Evolutionary conservation across 2,329 filamentous ascomycete species (phyloP), one percentile per base, ranked within the genome.

Genomic region (Didymella pomorum): DNA sequence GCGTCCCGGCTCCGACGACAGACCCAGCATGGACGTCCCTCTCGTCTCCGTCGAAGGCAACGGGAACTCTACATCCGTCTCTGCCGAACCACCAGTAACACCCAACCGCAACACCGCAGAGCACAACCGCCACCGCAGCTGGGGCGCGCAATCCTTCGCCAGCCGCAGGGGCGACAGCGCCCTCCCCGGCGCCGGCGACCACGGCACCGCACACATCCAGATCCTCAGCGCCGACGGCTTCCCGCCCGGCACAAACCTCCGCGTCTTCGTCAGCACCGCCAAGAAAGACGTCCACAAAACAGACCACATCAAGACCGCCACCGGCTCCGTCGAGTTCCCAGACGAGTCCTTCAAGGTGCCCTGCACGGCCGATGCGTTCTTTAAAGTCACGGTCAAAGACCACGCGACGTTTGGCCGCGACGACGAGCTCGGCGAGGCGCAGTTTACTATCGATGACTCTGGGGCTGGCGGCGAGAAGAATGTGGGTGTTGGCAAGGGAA

Each of bases 401-500:
- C 92, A 97, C 71, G 87, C 90, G 70, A 91, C 88, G 0, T 94
- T 98, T 71, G 90, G 91, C 50, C 89, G 87, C 57, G 92, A 96
- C 73, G 89, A 93, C 55, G 86, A 89, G 58, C 84, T 99, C 0
- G 95, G 95, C 52, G 93, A 98, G 71, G 86, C 86, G 5, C 75
- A 90, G n/a, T 96, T 97, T 79, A 93, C 96, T 73, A 86, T 99
- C n/a, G 92, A 94, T 64, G 94, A 99, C 73, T 84, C 86, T 64
- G 82, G 84, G 9, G 85, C 86, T 2, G 81, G 83, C 29, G 80
- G 83, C 28, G 89, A 94, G 67, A 95, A 94, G 81, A 82, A 86
- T 39, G 79, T 99, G 51, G 84, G 81, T 31, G 88, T 93, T 25
- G 94, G 94, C 12, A 82, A 80, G 33, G 93, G 92, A 23, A 84